These are phyloP conservation scores for Metschnikowia anglica DNA, from an alignment of 805 yeast species.

Conservation along the genomic window DNA sequence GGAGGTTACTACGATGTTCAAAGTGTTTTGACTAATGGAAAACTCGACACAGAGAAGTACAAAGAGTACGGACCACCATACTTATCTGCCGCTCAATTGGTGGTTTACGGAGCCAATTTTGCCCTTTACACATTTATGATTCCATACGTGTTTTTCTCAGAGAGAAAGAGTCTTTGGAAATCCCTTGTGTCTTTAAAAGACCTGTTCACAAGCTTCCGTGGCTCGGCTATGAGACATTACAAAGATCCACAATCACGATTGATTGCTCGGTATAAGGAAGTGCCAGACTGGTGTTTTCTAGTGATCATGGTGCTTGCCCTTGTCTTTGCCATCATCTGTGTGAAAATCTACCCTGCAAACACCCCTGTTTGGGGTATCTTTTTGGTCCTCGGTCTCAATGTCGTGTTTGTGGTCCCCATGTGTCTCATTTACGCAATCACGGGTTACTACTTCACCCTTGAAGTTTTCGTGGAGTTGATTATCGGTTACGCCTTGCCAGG, in stretches of 20 bases:
- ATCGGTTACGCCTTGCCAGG: conserved; percentile 47
- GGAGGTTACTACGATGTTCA: conserved; percentile 25
- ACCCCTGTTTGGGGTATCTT: conserved; percentile 45
- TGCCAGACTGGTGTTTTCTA: conserved; percentile 46
- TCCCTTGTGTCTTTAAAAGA: too few relatives aligned
- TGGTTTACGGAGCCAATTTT: conserved; percentile 25
- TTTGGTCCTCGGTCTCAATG: conserved; percentile 39
- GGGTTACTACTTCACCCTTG: conserved; percentile 39
- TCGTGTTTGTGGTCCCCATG: conserved; percentile 41
- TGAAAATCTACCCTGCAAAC: conserved; percentile 40
- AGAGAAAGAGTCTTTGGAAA: too few relatives aligned
- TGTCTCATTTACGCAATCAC: conserved; percentile 37
- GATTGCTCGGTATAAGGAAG: conserved; percentile 34
- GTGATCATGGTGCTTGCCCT: conserved; percentile 31
- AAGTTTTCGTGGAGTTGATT: conserved; percentile 43
- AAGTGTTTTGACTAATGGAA: too few relatives aligned
- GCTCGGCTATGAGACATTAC: conserved; percentile 34
- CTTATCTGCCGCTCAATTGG: conserved; percentile 25
- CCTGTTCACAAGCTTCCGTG: too few relatives aligned
- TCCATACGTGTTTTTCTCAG: conserved; percentile 20
- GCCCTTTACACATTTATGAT: conserved; percentile 29
- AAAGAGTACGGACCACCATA: conserved; percentile 24
- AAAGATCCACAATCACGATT: conserved; percentile 30
- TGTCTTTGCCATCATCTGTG: conserved; percentile 37
- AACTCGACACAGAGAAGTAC: conserved; percentile 22